Evolutionary conservation across 2,329 filamentous ascomycete genomes (phyloP).

Genomic region (Neocucurbitaria cava): DNA sequence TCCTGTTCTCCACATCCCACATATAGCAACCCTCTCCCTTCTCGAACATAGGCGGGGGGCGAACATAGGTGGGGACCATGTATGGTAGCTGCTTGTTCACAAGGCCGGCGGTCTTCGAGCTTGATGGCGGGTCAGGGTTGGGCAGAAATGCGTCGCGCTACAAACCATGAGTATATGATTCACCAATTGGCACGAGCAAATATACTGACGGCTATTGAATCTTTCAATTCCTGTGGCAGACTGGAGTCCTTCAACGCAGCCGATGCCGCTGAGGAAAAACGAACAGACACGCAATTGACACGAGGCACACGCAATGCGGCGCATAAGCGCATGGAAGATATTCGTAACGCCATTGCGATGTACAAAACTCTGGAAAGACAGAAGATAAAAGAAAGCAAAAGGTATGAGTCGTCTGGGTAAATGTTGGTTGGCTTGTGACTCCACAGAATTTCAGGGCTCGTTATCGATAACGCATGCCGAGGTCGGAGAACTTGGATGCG

Average conservation of each 20-base stretch:
- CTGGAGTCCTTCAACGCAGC: conserved; percentile 48
- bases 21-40: conserved; percentile 86
- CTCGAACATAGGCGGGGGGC: conserved; percentile 87
- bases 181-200: no score
- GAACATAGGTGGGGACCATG: conserved; percentile 96
- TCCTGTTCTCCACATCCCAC: conserved; percentile 87
- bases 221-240: conserved; percentile 50
- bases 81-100: conserved; percentile 79
- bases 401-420: conserved; percentile 18
- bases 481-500: conserved; percentile 28
- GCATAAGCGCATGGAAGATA: conserved; percentile 30
- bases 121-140: conserved; percentile 74
- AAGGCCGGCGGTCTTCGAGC: conserved; percentile 77
- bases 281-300: conserved; percentile 26
- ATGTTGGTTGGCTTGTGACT: conserved; percentile 12
- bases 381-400: conserved; percentile 7
- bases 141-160: conserved; percentile 55
- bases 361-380: conserved; percentile 5
- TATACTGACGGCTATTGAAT: conserved; percentile 50
- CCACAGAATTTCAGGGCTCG: conserved; percentile 22
- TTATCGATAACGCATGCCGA: conserved; percentile 23
- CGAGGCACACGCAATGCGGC: conserved; percentile 35
- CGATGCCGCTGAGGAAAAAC: conserved; percentile 51
- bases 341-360: conserved; percentile 36
- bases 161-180: conserved; percentile 12